Evolutionary conservation across 2,329 filamentous ascomycete species (phyloP), one percentile per base, ranked within the genome.

Genomic region (Zalaria obscura): DNA sequence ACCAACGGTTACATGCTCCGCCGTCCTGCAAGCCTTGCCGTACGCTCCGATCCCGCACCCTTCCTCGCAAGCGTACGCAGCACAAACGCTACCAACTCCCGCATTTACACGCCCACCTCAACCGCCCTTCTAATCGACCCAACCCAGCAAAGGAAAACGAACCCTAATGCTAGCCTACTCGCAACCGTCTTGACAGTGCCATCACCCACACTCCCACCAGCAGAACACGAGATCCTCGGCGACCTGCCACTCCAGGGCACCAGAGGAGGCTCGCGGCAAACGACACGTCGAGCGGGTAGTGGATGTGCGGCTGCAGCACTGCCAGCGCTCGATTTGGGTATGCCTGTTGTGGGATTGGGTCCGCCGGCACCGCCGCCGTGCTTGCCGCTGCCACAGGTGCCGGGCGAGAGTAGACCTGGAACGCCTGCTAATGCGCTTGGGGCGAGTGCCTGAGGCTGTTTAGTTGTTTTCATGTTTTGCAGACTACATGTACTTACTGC

Each of bases 351-450:
- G 9, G 55, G 57, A 1, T 49, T 69, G 3, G 65, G 64, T 3
- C 66, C 66, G 5, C 66, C 65, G 3, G 63, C 61, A 4, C 66
- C 66, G 3, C 66, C 66, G 25, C 66, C 66, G 29, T 7, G 29
- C n/a, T n/a, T 32, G 29, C 29, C 29, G 29, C n/a, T 32, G 29
- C 29, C 29, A 3, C 29, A 32, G 29, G 29, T 32, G 29, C 29
- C 29, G n/a, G 18, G 18, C 18, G 18, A 18, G 18, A 32, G 29
- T 32, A 7, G 29, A n/a, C 29, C 29, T 32, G n/a, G 29, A 7
- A 32, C 29, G 2, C 29, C 29, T 32, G 29, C 29, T 7, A 7
- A n/a, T 32, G 29, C 7, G 29, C 7, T 32, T 32, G 29, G 2
- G 7, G 29, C 29, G 29, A 32, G 29, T 7, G n/a, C 7, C n/a